These are phyloP conservation scores for Xylaria telfairii DNA, from an alignment of 495 filamentous ascomycete genomes.

Conservation along the genomic window DNA sequence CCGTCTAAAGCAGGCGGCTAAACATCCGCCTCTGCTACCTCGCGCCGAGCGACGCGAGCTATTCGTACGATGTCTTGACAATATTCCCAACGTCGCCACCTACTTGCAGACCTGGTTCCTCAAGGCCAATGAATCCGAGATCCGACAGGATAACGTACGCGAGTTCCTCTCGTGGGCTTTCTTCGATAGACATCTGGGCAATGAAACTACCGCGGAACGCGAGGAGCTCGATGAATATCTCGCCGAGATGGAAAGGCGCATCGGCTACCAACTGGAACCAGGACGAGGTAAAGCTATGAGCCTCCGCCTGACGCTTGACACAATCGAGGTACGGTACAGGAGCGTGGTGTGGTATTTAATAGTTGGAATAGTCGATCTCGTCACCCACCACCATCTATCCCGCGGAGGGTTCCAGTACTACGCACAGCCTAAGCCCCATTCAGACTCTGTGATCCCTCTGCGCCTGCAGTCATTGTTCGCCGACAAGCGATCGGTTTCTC, in stretches of 20 bases:
- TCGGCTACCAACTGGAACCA: constrained; percentile 53
- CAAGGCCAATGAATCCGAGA: constrained; percentile 61
- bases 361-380: constrained; percentile 44
- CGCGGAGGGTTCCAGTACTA: constrained; percentile 58
- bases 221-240: constrained; percentile 66
- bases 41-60: constrained; percentile 52
- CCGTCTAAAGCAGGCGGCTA: constrained; percentile 56
- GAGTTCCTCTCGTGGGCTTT: constrained; percentile 72
- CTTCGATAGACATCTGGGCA: constrained; percentile 51
- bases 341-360: constrained; percentile 68
- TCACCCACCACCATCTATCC: constrained; percentile 44
- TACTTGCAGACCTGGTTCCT: constrained; percentile 72
- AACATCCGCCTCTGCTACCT: constrained; percentile 56
- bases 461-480: constrained; percentile 54
- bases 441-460: constrained; percentile 62
- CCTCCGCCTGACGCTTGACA: constrained; percentile 69
- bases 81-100: constrained; percentile 58
- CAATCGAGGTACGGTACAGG: constrained; percentile 64
- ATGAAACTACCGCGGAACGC: constrained; percentile 41
- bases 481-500: constrained; percentile 50
- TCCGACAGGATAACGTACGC: constrained; percentile 68
- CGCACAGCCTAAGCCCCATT: constrained; percentile 42
- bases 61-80: constrained; percentile 60
- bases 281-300: constrained; percentile 60
- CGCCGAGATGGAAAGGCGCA: constrained; percentile 50